phyloP scores from a whole-genome alignment of 352 stramenopile genomes.

The Aphanomyces invadans region DNA sequence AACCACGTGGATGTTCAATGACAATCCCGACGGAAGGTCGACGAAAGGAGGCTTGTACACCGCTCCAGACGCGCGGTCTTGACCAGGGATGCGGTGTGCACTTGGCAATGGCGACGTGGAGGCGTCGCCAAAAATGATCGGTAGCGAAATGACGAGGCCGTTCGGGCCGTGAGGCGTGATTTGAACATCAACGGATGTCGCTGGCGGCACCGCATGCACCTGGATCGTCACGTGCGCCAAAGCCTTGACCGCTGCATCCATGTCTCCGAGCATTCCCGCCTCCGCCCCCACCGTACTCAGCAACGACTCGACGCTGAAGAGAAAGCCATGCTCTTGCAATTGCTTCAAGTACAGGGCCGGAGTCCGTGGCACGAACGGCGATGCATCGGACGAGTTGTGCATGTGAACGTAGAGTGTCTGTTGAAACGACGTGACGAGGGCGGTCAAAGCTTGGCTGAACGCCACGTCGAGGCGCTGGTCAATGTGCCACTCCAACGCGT shows the following conservation, averaged over 20 bases:
- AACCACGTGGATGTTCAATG: conserved; percentile 53
- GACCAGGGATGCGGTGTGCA: conserved; percentile 71
- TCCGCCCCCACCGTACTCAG: conserved; percentile 82
- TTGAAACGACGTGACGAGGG: conserved; percentile 78
- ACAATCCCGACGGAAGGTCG: conserved; percentile 28
- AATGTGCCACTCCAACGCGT: conserved; percentile 77
- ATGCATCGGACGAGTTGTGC: conserved; percentile 26
- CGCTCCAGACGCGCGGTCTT: conserved; percentile 61
- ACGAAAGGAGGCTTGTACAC: conserved; percentile 41
- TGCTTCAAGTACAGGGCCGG: conserved; percentile 1
- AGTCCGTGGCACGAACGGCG: neutral
- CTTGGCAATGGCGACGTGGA: conserved; percentile 30
- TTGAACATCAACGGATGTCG: conserved; percentile 50
- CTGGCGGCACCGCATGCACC: conserved; percentile 55
- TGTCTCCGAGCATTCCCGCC: conserved; percentile 77
- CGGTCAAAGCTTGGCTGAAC: conserved; percentile 76
- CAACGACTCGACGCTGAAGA: conserved; percentile 78
- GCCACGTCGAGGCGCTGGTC: conserved; percentile 73
- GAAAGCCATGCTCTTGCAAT: conserved; percentile 47
- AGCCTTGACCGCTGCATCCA: conserved; percentile 69
- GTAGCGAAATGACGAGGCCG: conserved; percentile 63
- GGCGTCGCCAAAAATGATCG: conserved; percentile 50
- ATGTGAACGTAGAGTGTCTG: conserved; percentile 77
- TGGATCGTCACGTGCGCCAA: conserved; percentile 60
- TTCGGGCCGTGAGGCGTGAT: conserved; percentile 44